Evolutionary conservation across 2,329 filamentous ascomycete species (phyloP), one percentile per base, ranked within the genome.

Genomic region (Torrubiella hemipterigena): DNA sequence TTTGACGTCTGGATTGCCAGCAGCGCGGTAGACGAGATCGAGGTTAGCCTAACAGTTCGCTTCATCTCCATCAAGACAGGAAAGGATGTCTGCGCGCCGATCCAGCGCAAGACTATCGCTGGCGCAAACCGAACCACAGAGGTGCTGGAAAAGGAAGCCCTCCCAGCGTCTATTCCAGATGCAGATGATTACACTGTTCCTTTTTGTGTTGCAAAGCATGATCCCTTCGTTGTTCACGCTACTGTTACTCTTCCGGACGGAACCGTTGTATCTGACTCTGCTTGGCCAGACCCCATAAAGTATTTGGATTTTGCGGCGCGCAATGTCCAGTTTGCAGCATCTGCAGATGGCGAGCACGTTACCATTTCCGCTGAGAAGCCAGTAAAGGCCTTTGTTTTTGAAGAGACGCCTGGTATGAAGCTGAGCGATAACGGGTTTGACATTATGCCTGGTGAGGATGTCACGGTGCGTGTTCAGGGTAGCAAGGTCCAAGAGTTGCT

Each of bases 231-330:
- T 4, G 58, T 67, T 16, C 51, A 56, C 7, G 60, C 58, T 2
- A 55, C 57, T 26, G 39, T 70, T 3, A 40, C 51, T 8, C 37
- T 53, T 8, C 42, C 51, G 3, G 60, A 50, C 0, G 37, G 49
- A 17, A 43, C 57, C 12, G 45, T 67, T 3, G 56, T 64, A 4
- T 50, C 59, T 17, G 63, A 66, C 34, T 52, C 59, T 13, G 63
- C 65, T 20, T 74, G 69, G 68, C 68, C 69, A 2, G 65, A 74
- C 31, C 70, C 70, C 1, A 39, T 74, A 29, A 74, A 74, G 48
- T 72, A 73, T 36, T 45, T 69, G 3, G 57, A 65, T 38, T 51
- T 73, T 18, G 46, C 53, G 21, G 50, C 57, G 23, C 56, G 61
- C 13, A 41, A 51, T 1, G 42, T 69, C n/a, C 41, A 36, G 14